These are phyloP conservation scores for Sonneratia caseolaris DNA, from an alignment of 345 rosid species.

Conservation along the genomic window DNA sequence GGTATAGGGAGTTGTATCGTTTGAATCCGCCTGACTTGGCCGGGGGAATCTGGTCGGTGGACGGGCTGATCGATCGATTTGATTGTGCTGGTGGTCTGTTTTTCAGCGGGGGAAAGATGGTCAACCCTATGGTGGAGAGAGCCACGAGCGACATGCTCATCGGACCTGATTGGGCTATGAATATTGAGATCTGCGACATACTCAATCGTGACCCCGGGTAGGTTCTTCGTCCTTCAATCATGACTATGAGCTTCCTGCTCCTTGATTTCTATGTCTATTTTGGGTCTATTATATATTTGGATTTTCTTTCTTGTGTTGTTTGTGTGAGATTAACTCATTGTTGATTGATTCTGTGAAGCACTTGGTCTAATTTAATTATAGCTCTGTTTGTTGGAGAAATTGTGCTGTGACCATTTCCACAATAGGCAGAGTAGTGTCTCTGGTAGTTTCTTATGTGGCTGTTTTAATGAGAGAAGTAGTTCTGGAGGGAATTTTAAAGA, in stretches of 20 bases:
- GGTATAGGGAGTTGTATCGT: not conserved
- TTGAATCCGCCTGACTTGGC: not conserved
- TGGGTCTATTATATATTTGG: not conserved
- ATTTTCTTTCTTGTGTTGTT: not conserved
- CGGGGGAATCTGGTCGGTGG: not conserved
- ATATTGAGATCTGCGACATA: conserved; percentile 99
- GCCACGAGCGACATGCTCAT: conserved; percentile 98
- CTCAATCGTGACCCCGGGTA: conserved; percentile 93
- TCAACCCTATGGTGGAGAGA: conserved; percentile 94
- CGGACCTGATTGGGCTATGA: conserved; percentile 99
- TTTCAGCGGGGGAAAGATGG: conserved; percentile 47
- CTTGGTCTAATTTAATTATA: not conserved
- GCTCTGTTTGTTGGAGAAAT: not conserved
- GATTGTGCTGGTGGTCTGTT: not conserved
- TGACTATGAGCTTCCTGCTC: not conserved
- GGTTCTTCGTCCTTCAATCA: conserved; percentile 10
- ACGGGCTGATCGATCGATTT: not conserved
- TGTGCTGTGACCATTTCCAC: not conserved
- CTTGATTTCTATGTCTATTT: not conserved
- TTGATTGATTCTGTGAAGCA: not conserved
- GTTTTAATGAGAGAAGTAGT: not conserved
- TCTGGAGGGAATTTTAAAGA: not conserved
- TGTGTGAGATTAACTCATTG: not conserved
- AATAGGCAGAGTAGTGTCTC: not conserved
- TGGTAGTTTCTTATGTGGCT: not conserved